Base-by-base conservation (phyloP, 2,329 filamentous ascomycete species). In the Aspergillus proliferans region DNA sequence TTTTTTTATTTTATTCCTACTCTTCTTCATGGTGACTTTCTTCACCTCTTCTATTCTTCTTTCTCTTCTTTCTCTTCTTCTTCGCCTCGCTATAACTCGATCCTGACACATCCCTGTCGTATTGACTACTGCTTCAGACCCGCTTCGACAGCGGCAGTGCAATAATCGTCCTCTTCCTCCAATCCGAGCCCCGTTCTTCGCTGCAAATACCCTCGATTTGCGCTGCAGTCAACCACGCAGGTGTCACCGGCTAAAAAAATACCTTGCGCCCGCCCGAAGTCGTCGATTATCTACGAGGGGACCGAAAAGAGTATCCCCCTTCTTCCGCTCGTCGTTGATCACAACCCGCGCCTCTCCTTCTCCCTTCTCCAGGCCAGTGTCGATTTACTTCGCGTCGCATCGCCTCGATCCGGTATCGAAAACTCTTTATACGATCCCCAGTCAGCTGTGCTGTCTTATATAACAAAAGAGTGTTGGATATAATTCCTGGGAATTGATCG, bases 41-140 rank as follows among this genome's bases (percentile, higher is more conserved):
- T 45, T 19, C 14, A 40, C 18, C 10, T 12, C n/a, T 33, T 43
- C 18, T 38, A 33, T 21, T 44, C 46, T 33, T 30, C 43, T 47
- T 46, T 40, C 9, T 41, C 12, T 40, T 41, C 46, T 47, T 46
- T 40, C 9, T 41, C 12, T 40, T 41, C 46, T 39, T 26, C 41
- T n/a, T 30, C 28, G 24, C 43, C 45, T 39, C 48, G 26, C 38
- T n/a, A 19, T 42, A 39, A 18, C 43, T 41, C 3, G 26, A 26
- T 15, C 14, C 14, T n/a, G 6, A 36, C 38, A 30, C 9, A 30
- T 40, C 38, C 18, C 38, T 40, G 15, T 40, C 9, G 10, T 19
- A 10, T 19, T 10, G 21, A 18, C 41, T 43, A 43, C 45, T 41
- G 41, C 45, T 47, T 47, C 39, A 30, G 26, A 30, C 14, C 43